Evolutionary conservation across 2,329 filamentous ascomycete genomes (phyloP), one percentile per base, ranked within the genome.

Genomic region (Aspergillus latus): DNA sequence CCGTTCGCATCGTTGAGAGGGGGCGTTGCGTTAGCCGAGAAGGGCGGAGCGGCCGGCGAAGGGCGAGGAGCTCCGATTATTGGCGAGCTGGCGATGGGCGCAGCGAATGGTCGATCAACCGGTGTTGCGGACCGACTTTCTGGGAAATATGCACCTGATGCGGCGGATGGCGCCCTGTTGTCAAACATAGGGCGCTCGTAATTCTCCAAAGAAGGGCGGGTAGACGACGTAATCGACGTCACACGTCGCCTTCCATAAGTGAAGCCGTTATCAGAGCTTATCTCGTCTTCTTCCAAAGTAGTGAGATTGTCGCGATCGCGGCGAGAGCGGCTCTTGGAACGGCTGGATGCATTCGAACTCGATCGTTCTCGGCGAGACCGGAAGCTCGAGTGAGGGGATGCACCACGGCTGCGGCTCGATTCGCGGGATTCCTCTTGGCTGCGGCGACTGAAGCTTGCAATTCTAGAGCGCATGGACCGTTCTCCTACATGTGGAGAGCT

Each of bases 301-400:
- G 78, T 77, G 2, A 82, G 66, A 61, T 84, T 82, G 51, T 84
- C 82, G 30, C 80, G 80, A 36, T 84, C 81, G 29, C 79, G 78
- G 44, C 78, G 72, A 43, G 74, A 73, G 42, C 80, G 79, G 65
- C 82, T 85, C 59, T 79, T 79, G 6, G 82, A 84, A 29, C 82
- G 78, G 29, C 76, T 78, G 50, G 77, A 79, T 2, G 78, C 74
- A 52, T 80, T 78, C 5, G 84, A 85, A 59, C 77, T 80, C 5
- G 83, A 84, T 49, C 83, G 79, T 58, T 82, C 79, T 49, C 82
- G 74, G 29, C 69, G 72, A 16, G 72, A 72, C 48, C 69, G 70
- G 60, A 70, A 71, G 56, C 68, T 73, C 4, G 78, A 66, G 50
- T 72, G 68, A 16, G 79, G 71, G 5, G 71, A 74, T 32, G 62